Evolutionary conservation across 495 filamentous ascomycete genomes (phyloP).

Genomic region (Podospora bellae-mahoneyi): DNA sequence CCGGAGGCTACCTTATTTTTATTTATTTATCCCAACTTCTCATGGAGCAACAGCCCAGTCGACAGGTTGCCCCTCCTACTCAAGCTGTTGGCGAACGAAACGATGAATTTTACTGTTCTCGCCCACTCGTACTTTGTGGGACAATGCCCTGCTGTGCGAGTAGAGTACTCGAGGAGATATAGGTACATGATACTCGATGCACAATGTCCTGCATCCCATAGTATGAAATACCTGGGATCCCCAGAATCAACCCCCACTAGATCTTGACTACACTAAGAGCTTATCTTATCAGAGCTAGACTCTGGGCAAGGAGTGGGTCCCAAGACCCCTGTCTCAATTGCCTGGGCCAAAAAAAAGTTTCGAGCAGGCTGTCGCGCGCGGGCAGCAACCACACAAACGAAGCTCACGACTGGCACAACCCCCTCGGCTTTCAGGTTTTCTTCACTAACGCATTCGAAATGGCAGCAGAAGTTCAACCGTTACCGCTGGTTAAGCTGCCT

Average conservation of each 20-base stretch:
- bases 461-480: constrained; percentile 81
- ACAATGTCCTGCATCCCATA: no score
- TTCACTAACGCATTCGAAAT: constrained; percentile 47
- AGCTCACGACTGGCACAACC: constrained; percentile 5
- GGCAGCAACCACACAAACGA: constrained; percentile 3
- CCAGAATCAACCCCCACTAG: not conserved
- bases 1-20: no score
- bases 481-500: constrained; percentile 81
- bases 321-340: not conserved
- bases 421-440: not conserved
- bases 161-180: no score
- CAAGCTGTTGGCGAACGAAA: no score
- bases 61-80: no score
- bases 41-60: no score
- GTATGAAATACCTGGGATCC: no score
- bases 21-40: no score
- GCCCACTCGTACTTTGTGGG: no score
- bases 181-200: no score
- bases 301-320: not conserved
- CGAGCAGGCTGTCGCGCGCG: not conserved
- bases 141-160: no score
- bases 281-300: not conserved
- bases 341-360: not conserved
- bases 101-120: no score
- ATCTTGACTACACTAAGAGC: not conserved